A percentile compares a stretch with the other conserved stretches of the same genome.
Evolutionary conservation across 306 rosid species (phyloP).

Genomic region (Fragaria ananassa): DNA sequence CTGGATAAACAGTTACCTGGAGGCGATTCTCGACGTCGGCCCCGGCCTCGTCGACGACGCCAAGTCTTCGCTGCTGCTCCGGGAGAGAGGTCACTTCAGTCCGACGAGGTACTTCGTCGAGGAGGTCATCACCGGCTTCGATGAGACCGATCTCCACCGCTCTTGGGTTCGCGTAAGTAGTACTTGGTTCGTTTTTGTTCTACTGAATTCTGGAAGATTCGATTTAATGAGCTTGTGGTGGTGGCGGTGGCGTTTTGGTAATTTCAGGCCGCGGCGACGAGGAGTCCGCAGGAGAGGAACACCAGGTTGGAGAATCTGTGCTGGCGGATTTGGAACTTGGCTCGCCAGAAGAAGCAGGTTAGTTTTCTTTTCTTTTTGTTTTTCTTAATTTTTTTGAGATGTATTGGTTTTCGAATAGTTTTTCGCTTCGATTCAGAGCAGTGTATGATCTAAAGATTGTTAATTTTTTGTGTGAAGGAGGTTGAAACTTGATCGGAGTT

Average conservation of each 20-base stretch:
- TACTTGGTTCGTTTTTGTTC: neutral
- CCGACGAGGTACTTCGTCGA: slow-evolving; percentile 96
- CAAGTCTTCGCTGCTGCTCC: slow-evolving; percentile 77
- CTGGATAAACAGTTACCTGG: slow-evolving; percentile 92
- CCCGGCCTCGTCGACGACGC: slow-evolving; percentile 79
- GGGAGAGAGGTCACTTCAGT: slow-evolving; percentile 91
- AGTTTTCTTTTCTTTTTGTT: neutral
- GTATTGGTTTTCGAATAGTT: neutral
- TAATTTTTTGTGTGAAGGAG: neutral
- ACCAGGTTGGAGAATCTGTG: slow-evolving; percentile 97
- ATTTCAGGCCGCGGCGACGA: slow-evolving; percentile 78
- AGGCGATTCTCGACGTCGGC: slow-evolving; percentile 90
- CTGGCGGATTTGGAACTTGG: slow-evolving; percentile 99
- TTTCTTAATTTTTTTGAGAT: neutral
- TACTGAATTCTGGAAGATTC: neutral
- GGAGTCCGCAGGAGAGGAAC: slow-evolving; percentile 97
- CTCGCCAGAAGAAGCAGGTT: slow-evolving; percentile 98
- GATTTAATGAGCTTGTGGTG: neutral
- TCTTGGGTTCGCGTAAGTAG: slow-evolving; percentile 82
- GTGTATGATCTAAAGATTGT: neutral
- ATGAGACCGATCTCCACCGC: slow-evolving; percentile 97
- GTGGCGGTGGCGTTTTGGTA: neutral
- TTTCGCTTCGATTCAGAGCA: neutral
- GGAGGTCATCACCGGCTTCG: slow-evolving; percentile 89
- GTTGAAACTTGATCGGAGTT: neutral